Base-by-base conservation (phyloP, 2,329 filamentous ascomycete species). In the Penicillium sp. region DNA sequence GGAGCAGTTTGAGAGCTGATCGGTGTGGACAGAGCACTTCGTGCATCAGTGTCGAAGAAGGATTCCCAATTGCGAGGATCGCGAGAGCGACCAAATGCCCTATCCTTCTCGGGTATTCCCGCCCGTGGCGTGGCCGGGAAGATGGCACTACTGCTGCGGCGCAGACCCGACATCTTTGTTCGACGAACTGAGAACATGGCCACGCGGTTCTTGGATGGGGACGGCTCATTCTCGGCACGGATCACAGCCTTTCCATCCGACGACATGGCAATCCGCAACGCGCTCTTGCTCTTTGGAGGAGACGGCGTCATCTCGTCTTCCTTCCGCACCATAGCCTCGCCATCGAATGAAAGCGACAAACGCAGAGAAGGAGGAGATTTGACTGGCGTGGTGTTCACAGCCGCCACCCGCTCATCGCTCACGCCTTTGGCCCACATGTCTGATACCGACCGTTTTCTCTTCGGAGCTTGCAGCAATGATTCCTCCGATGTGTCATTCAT, bases 31-130 rank as follows among this genome's bases (percentile, higher is more conserved):
- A 96, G 76, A 59, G 90, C 88, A 64, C 90, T 89, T 39, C 88
- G 85, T 46, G 82, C 78, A 59, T 94, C 89, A 7, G 86, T 85
- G 66, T 95, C 90, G 63, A 90, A 92, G 74, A 89, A 92, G 51
- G 90, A 90, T 65, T 95, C 90, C 92, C 92, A 96, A 6, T 88
- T 89, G 45, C 91, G 85, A 16, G 91, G 89, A 69, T 96, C 89
- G 48, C 90, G 85, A 51, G 92, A 96, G 50, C 92, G 83, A 48
- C 89, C 89, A 50, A 86, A 84, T 30, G 76, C 74, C 16, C 86
- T 74, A 35, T 73, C 67, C 49, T 62, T 64, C 40, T 58, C 68
- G 66, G 54, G 67, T 66, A 80, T 80, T 52, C 82, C 80, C 44
- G 81, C 79, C 22, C 80, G 79, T n/a, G 84, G 74, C 4, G 81